Percentiles rank a stretch among this genome's conserved stretches.
Evolutionary conservation across 2,329 filamentous ascomycete genomes (phyloP).

Genomic region (Aspergillus versicolor): DNA sequence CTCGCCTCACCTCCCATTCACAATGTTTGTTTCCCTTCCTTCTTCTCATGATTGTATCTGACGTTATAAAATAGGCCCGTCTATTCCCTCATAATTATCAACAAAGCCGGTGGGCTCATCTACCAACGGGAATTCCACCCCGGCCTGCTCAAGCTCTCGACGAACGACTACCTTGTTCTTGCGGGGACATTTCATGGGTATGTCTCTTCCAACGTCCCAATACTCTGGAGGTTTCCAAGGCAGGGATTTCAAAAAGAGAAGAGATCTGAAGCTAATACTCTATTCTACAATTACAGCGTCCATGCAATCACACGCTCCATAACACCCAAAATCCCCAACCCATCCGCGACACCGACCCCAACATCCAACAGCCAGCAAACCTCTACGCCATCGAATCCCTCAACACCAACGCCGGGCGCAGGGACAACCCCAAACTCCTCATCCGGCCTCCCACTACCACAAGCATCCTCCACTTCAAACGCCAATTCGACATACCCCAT

Average conservation of each 20-base stretch:
- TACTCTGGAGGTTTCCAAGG: not conserved
- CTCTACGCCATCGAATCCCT: not conserved
- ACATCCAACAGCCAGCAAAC: not conserved
- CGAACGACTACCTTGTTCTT: constrained; percentile 95
- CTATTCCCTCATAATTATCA: constrained; percentile 94
- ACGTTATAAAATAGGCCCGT: constrained; percentile 70
- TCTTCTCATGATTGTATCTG: not conserved
- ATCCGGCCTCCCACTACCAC: constrained; percentile 18
- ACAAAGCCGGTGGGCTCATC: constrained; percentile 94
- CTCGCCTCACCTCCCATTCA: not conserved
- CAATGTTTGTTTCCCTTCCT: not conserved
- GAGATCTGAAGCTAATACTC: not conserved
- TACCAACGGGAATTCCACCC: constrained; percentile 94
- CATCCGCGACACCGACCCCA: constrained; percentile 14
- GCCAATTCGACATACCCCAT: constrained; percentile 28
- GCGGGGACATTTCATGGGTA: constrained; percentile 97
- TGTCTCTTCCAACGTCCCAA: constrained; percentile 15
- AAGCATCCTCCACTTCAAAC: constrained; percentile 23
- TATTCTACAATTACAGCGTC: constrained; percentile 44
- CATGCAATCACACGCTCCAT: constrained; percentile 63
- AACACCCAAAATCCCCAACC: constrained; percentile 41
- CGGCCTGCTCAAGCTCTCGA: constrained; percentile 80
- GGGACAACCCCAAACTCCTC: not conserved
- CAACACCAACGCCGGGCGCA: not conserved
- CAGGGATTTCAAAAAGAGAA: not conserved